phyloP scores from a whole-genome alignment of 768 basidiomycete species.

The Boletales sp. region DNA sequence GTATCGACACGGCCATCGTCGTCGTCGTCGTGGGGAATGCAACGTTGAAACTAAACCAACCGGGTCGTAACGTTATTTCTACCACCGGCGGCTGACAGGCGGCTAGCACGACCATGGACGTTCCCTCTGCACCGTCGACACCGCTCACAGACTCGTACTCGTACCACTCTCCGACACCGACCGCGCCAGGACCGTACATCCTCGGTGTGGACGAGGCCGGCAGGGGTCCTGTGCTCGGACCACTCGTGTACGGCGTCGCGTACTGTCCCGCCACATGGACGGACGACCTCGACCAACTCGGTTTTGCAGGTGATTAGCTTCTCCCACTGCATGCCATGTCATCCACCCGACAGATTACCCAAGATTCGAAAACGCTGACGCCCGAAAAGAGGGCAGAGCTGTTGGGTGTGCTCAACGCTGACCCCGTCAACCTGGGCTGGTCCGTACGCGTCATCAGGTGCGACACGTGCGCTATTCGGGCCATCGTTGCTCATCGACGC shows the following conservation, averaged over 20 bases:
- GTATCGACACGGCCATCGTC: too few species aligned
- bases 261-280: constrained; percentile 84
- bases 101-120: constrained; percentile 11
- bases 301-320: constrained; percentile 75
- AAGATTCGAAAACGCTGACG: constrained; percentile 92
- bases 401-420: constrained; percentile 63
- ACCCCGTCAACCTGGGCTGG: constrained; percentile 74
- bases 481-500: constrained; percentile 2
- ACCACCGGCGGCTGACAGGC: constrained; percentile 8
- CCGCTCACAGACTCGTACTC: constrained; percentile 72
- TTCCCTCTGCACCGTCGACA: constrained; percentile 58
- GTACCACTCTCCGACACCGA: constrained; percentile 70
- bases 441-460: constrained; percentile 77
- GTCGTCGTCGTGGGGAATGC: too few species aligned
- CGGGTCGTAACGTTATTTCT: constrained; percentile 6
- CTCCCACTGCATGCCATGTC: neutral
- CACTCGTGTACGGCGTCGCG: constrained; percentile 93
- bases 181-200: constrained; percentile 76
- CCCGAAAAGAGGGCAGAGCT: constrained; percentile 63
- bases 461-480: neutral
- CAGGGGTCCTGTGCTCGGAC: constrained; percentile 91
- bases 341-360: neutral
- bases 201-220: constrained; percentile 99
- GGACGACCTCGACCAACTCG: constrained; percentile 69
- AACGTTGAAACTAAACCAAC: neutral